A percentile compares a stretch with the other conserved stretches of the same genome.
phyloP scores from a whole-genome alignment of 441 rosid species.

The Populus tomentosa region DNA sequence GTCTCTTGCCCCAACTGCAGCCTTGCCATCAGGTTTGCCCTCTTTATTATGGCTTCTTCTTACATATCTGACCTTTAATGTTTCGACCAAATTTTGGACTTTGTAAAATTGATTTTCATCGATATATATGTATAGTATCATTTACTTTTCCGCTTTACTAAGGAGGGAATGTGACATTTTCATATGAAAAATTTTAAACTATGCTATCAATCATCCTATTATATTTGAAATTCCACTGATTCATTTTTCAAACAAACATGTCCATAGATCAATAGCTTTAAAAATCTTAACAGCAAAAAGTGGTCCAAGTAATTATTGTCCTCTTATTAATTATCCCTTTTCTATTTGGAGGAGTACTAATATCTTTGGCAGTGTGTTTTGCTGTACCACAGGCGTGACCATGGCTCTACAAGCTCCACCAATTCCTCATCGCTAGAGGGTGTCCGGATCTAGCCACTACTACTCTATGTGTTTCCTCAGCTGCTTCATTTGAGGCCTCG shows the following conservation, averaged over 20 bases:
- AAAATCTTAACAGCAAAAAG: no score
- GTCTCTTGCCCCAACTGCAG: conserved; percentile 74
- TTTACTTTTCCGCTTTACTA: not conserved
- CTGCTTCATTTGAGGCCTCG: conserved; percentile 38
- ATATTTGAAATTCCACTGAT: no score
- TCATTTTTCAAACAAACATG: no score
- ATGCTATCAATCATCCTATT: no score
- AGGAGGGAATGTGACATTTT: not conserved
- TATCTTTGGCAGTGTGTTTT: conserved; percentile 84
- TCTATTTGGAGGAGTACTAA: conserved; percentile 33
- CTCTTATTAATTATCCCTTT: not conserved
- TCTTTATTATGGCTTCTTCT: not conserved
- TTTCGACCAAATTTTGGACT: not conserved
- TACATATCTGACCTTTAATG: no score
- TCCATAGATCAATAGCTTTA: no score
- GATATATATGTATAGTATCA: not conserved
- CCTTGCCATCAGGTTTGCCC: conserved; percentile 70
- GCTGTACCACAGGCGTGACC: conserved; percentile 94
- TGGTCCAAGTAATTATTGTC: not conserved
- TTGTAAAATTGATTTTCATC: not conserved
- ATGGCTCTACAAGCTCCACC: conserved; percentile 59
- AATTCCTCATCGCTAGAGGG: conserved; percentile 59
- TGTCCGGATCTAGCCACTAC: conserved; percentile 18
- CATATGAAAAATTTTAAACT: no score
- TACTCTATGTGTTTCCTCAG: conserved; percentile 12